Base-by-base conservation (phyloP, 306 rosid genomes). In the Fragaria iinumae region DNA sequence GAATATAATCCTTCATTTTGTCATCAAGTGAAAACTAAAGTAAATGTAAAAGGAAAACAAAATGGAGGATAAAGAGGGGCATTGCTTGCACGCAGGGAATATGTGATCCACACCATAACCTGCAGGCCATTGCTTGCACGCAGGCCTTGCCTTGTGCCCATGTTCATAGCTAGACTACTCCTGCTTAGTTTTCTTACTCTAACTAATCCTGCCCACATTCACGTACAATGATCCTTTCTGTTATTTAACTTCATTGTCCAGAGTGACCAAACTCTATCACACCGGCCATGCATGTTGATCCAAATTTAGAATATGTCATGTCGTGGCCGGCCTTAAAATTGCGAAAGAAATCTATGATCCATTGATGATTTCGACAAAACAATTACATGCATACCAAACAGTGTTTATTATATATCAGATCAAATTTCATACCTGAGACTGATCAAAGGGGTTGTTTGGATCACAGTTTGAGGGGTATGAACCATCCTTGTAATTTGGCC, bases 401-500 rank as follows among this genome's bases (percentile, higher is more conserved):
- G 2, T 20, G 25, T 53, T 18, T 20, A 53, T 21, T 7, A 53
- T 53, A 8, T 53, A 53, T 8, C 60, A 55, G 60, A 55, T 59
- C 7, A 5, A 25, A 60, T 11, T 25, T 0, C 38, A 23, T 60
- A 23, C 97, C 93, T 85, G 74, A 65, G 97, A 84, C 80, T 84
- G 87, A 75, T 90, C 91, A 79, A 92, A 92, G 67, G 85, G 84
- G 34, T 90, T 92, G 18, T 74, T 93, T 8, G 91, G 88, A 48
- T 92, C 87, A 69, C 94, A 91, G 67, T 84, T 91, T 8, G 92
- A 88, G 21, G 97, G 97, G 80, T 88, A 89, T 1, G 92, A 78
- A 3, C 97, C 97, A 81, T 91, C 89, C 0, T 87, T 80, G 82
- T 83, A 86, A 71, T 89, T 91, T 5, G 94, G 97, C 97, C 97